Conservation (phyloP, 2,329 filamentous ascomycete species). For the Phaeosphaeriaceae sp. region DNA sequence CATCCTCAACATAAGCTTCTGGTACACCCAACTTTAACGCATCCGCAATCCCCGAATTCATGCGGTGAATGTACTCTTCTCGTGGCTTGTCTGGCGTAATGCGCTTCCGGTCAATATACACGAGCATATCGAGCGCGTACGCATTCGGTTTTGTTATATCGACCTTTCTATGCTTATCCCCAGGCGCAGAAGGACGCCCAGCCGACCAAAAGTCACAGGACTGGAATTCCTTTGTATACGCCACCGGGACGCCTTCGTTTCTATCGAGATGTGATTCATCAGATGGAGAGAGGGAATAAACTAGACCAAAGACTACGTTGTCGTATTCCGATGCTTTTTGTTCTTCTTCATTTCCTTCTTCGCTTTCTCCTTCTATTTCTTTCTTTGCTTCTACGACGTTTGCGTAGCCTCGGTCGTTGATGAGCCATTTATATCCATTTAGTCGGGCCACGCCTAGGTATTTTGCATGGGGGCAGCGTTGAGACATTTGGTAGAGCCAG, state of each 20-base stretch:
- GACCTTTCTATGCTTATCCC: slow-evolving; percentile 5
- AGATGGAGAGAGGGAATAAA: slow-evolving; percentile 32
- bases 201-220: slow-evolving; percentile 53
- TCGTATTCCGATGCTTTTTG: slow-evolving; percentile 43
- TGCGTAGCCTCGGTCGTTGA: slow-evolving; percentile 71
- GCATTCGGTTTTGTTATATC: slow-evolving; percentile 27
- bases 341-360: background rate
- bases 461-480: slow-evolving; percentile 63
- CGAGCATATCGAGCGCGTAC: slow-evolving; percentile 53
- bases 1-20: slow-evolving; percentile 59
- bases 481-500: slow-evolving; percentile 68
- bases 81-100: slow-evolving; percentile 51
- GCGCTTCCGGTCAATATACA: slow-evolving; percentile 64
- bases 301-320: slow-evolving; percentile 42
- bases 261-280: slow-evolving; percentile 43
- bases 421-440: slow-evolving; percentile 66
- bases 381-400: slow-evolving; percentile 60
- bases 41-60: slow-evolving; percentile 69
- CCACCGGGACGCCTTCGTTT: slow-evolving; percentile 67
- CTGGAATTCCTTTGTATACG: slow-evolving; percentile 63
- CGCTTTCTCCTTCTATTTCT: background rate
- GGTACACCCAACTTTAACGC: slow-evolving; percentile 62
- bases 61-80: slow-evolving; percentile 66
- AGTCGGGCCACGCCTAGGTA: slow-evolving; percentile 66
- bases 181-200: background rate